Percentiles rank a stretch among this genome's conserved stretches.
phyloP scores from a whole-genome alignment of 2,329 filamentous ascomycete genomes.

The Pseudocercospora eumusae region DNA sequence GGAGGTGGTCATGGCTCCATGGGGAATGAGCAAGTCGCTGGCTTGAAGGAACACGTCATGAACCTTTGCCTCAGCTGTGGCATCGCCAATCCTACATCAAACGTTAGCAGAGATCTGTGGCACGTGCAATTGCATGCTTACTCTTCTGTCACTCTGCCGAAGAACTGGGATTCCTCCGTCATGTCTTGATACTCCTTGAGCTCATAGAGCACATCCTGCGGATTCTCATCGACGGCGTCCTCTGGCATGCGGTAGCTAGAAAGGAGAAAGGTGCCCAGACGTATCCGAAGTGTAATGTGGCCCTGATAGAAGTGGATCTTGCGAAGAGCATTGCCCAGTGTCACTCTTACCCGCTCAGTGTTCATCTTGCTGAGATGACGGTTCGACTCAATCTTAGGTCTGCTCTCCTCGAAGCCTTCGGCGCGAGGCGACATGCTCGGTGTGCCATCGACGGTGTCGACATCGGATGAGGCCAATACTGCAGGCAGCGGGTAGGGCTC shows the following conservation, averaged over 20 bases:
- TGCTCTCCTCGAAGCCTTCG: slow-evolving; percentile 11
- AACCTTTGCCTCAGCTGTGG: slow-evolving; percentile 24
- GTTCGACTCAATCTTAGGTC: neutral
- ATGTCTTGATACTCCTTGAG: slow-evolving; percentile 40
- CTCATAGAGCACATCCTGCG: slow-evolving; percentile 27
- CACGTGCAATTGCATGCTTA: slow-evolving; percentile 24
- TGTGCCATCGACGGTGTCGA: neutral
- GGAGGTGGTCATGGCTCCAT: slow-evolving; percentile 23
- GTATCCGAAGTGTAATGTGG: slow-evolving; percentile 38
- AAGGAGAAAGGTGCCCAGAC: slow-evolving; percentile 41
- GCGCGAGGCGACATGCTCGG: slow-evolving; percentile 22
- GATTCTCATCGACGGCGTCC: neutral
- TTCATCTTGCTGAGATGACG: slow-evolving; percentile 10
- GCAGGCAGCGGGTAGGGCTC: slow-evolving; percentile 21
- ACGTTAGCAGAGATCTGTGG: slow-evolving; percentile 11
- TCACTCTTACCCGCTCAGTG: slow-evolving; percentile 21
- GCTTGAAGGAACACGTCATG: slow-evolving; percentile 28
- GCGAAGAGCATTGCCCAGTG: slow-evolving; percentile 31
- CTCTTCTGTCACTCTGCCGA: slow-evolving; percentile 38
- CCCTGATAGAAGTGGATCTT: slow-evolving; percentile 41
- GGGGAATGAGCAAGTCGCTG: slow-evolving; percentile 30
- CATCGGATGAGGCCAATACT: neutral
- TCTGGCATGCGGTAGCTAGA: slow-evolving; percentile 27
- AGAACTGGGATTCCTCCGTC: slow-evolving; percentile 36
- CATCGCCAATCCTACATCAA: slow-evolving; percentile 34